Evolutionary conservation across 2,329 filamentous ascomycete species (phyloP), one percentile per base, ranked within the genome.

Genomic region (Alternaria triticina): DNA sequence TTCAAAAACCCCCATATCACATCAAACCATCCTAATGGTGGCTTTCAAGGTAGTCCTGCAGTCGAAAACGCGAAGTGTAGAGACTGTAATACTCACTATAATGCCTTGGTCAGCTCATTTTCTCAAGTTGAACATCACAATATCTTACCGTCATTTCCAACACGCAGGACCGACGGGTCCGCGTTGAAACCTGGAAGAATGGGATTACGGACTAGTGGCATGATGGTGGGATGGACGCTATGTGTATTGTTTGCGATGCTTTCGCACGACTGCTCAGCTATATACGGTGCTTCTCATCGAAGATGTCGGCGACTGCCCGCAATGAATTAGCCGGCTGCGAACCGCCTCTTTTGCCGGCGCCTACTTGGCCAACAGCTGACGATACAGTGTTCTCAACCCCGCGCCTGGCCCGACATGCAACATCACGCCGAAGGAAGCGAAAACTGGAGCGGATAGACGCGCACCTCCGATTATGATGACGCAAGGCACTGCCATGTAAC

Each of bases 151-250:
- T 86, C 83, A 45, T 80, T 68, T 8, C 78, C 79, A 20, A 86
- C 83, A 4, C 85, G 79, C 11, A 86, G 66, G 43, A 87, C 82
- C 1, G 87, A 88, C 0, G 88, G 88, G 66, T 90, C 88, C 6
- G 88, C 86, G 59, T 89, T 89, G 79, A 88, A 89, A 23, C 88
- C 87, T 3, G 82, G 81, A 43, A 89, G 80, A 20, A 89, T 83
- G 2, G 87, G 88, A 69, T 89, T 82, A 30, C 73, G 72, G 44
- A 79, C 74, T 49, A 68, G 66, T 15, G 77, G 75, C 77, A 79
- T 79, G n/a, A 47, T 66, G 72, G 57, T 44, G 12, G 22, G 9
- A 17, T 36, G 4, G 27, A 44, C 11, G n/a, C 23, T 27, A 20
- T 46, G 13, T 33, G 43, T 28, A 22, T 28, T 5, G 27, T 30